Base-by-base conservation (phyloP, 495 filamentous ascomycete genomes). In the Neurospora sp. region DNA sequence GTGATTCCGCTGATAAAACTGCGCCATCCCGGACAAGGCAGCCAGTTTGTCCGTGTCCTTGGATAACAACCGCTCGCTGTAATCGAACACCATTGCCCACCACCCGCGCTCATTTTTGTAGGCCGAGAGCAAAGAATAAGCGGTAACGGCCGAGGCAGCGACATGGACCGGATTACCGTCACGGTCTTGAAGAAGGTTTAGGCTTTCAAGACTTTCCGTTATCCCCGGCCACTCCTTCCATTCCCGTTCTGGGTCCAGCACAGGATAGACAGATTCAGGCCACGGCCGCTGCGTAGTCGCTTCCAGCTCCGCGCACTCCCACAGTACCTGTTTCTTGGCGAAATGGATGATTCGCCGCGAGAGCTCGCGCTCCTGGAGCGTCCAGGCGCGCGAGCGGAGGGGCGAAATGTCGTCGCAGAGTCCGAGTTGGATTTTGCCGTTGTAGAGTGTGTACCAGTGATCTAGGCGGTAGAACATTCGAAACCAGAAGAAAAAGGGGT, bases 41-140 rank as follows among this genome's bases (percentile, higher is more conserved):
- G 42, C 0, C 42, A 43, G 42, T 9, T 9, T 43, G 42, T 43
- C 42, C 19, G 42, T 43, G 19, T 43, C 42, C 0, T 43, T 43
- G 42, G 42, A 1, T 43, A 43, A 2, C 19, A n/a, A n/a, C 7
- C 42, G 42, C 19, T n/a, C 0, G 19, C 42, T 43, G 42, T 43
- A 43, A 4, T 43, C 42, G 42, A 8, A 9, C 19, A 43, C 42
- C 42, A 43, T n/a, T 19, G 0, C 42, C 42, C 42, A 43, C 42
- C 42, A 43, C 0, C 7, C 19, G 0, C 0, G 0, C 1, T 43
- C 42, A 9, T 19, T 4, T n/a, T 0, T 0, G 42, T 43, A 43
- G 42, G 42, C 42, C 3, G 7, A 8, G 19, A 43, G 19, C 42
- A 43, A 4, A 43, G 42, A 43, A 3, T 17, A 43, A 43, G 17